These are phyloP conservation scores for Leonotis leonurus DNA, from an alignment of 257 asterid genomes.

Conservation along the genomic window DNA sequence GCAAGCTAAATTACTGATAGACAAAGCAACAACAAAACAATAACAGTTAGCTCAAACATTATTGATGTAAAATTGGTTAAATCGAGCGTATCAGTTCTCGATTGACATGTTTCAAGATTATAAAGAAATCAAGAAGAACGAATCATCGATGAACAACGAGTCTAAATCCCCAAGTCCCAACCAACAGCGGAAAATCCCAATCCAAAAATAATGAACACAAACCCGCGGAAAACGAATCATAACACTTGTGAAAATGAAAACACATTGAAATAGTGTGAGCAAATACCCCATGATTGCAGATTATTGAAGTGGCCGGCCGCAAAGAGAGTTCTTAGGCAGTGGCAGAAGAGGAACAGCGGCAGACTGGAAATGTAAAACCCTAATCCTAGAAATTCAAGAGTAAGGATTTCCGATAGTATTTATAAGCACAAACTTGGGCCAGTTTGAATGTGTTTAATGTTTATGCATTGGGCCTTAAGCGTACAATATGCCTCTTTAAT, in stretches of 20 bases:
- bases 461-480: background rate
- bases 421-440: background rate
- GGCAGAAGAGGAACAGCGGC: constrained; percentile 1
- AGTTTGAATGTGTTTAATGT: background rate
- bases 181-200: background rate
- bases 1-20: background rate
- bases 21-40: background rate
- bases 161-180: background rate
- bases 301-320: background rate
- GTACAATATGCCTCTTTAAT: too few relatives aligned
- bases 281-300: constrained; percentile 36
- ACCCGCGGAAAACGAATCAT: background rate
- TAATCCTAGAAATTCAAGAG: background rate
- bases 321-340: background rate
- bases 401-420: background rate
- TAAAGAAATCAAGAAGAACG: background rate
- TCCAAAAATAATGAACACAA: too few relatives aligned
- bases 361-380: constrained; percentile 12
- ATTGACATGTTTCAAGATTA: background rate
- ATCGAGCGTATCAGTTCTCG: too few relatives aligned
- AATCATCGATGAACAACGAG: background rate
- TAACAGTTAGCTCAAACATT: background rate
- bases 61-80: background rate
- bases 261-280: background rate
- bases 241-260: background rate